A percentile compares a stretch with the other conserved stretches of the same genome.
These are phyloP conservation scores for Silene coronaria DNA, from an alignment of 179 eudicot genomes.

Conservation along the genomic window DNA sequence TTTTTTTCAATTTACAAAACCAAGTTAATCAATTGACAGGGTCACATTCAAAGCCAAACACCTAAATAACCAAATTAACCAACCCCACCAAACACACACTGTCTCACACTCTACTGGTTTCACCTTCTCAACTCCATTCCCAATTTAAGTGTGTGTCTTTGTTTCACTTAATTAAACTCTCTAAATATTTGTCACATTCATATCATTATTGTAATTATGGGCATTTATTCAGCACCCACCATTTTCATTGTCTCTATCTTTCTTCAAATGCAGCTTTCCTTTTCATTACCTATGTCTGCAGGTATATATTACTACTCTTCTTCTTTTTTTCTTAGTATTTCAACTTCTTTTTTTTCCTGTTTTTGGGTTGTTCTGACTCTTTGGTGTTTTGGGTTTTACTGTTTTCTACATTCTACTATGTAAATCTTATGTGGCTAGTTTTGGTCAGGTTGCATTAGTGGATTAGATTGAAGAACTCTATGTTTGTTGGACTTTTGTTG, in stretches of 20 bases:
- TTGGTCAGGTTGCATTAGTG: background rate
- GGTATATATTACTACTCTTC: slow-evolving; percentile 19
- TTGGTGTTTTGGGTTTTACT: background rate
- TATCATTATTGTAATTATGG: slow-evolving; percentile 10
- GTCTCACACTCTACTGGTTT: background rate
- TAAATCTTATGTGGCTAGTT: background rate
- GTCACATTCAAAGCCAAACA: slow-evolving; percentile 5
- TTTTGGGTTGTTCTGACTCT: background rate
- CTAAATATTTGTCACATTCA: background rate
- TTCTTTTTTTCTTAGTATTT: background rate
- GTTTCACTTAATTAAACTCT: background rate
- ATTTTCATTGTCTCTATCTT: slow-evolving; percentile 19
- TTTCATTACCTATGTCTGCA: slow-evolving; percentile 16
- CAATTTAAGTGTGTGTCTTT: background rate
- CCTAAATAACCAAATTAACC: slow-evolving; percentile 1
- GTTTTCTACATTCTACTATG: background rate
- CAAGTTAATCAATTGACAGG: too few species aligned
- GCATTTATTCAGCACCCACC: slow-evolving; percentile 9
- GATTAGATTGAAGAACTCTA: background rate
- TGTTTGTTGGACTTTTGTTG: slow-evolving; percentile 2
- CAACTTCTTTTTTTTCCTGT: background rate
- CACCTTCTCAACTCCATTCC: background rate
- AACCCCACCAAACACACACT: background rate
- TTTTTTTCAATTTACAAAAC: background rate
- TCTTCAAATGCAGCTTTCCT: slow-evolving; percentile 20